Conservation (phyloP, 1,139 yeast genomes). For the Sugiyamaella grinbergsii region DNA sequence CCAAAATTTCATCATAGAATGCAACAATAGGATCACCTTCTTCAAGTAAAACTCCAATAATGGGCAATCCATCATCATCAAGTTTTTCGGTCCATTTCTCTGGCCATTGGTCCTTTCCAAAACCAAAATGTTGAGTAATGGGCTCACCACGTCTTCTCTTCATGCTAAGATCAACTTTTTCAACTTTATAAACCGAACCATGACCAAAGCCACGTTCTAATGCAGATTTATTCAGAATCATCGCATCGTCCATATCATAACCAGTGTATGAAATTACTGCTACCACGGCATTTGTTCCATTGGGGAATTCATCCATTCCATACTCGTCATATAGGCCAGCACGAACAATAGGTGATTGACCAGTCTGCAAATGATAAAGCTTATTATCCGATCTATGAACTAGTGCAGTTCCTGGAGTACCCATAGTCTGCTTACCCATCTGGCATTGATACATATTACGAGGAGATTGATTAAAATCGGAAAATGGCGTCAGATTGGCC, state of each 20-base stretch:
- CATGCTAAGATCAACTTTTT: conserved; percentile 78
- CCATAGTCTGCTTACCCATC: conserved; percentile 99
- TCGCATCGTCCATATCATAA: conserved; percentile 99
- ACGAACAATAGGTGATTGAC: conserved; percentile 96
- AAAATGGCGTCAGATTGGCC: conserved; percentile 95
- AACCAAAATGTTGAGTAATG: conserved; percentile 90
- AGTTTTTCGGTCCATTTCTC: conserved; percentile 82
- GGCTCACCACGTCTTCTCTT: conserved; percentile 92
- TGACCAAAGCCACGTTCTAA: conserved; percentile 98
- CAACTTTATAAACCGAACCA: conserved; percentile 95
- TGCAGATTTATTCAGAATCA: conserved; percentile 95
- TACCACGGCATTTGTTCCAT: conserved; percentile 97
- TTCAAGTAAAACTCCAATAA: conserved; percentile 80
- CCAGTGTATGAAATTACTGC: conserved; percentile 99
- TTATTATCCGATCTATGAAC: conserved; percentile 94
- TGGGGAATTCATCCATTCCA: conserved; percentile 98
- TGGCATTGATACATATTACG: conserved; percentile 99
- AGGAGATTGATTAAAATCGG: conserved; percentile 98
- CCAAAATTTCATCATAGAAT: conserved; percentile 84
- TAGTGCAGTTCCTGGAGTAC: conserved; percentile 97
- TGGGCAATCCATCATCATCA: conserved; percentile 92
- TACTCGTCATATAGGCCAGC: conserved; percentile 93
- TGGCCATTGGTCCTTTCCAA: conserved; percentile 92
- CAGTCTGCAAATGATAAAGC: conserved; percentile 86
- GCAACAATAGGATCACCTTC: conserved; percentile 98